Conservation (phyloP, 169 alveolate genomes). For the Eimeria praecox region DNA sequence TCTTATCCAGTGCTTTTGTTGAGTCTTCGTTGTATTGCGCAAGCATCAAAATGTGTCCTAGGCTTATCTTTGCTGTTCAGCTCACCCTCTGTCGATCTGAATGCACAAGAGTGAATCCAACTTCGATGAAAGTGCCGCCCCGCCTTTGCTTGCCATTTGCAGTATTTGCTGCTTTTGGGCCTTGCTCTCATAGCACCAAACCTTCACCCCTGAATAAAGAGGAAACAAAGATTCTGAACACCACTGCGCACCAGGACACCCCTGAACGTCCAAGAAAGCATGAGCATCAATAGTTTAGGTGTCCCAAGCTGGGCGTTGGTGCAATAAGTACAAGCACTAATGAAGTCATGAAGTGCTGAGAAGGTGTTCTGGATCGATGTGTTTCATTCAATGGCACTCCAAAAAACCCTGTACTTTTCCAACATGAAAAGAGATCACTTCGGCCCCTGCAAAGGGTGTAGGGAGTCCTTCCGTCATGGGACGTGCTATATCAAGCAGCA, state of each 20-base stretch:
- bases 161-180: slow-evolving; percentile 71
- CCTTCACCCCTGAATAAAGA: slow-evolving; percentile 62
- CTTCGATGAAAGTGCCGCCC: slow-evolving; percentile 36
- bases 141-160: slow-evolving; percentile 19
- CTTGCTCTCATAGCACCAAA: slow-evolving; percentile 81
- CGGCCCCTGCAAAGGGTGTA: neutral
- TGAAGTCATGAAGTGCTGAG: neutral
- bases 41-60: neutral
- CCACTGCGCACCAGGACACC: neutral
- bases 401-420: neutral
- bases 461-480: neutral
- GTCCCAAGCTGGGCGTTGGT: neutral
- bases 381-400: neutral
- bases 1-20: neutral
- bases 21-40: neutral
- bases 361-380: neutral
- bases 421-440: neutral
- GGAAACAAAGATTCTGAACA: neutral
- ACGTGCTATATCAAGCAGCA: neutral
- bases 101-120: slow-evolving; percentile 71
- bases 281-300: neutral
- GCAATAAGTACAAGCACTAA: neutral
- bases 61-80: neutral
- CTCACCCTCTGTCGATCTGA: slow-evolving; percentile 80
- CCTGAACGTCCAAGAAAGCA: neutral